Base-by-base conservation (phyloP, 371 early-diverging fungal genomes). In the Mortierella sp. region DNA sequence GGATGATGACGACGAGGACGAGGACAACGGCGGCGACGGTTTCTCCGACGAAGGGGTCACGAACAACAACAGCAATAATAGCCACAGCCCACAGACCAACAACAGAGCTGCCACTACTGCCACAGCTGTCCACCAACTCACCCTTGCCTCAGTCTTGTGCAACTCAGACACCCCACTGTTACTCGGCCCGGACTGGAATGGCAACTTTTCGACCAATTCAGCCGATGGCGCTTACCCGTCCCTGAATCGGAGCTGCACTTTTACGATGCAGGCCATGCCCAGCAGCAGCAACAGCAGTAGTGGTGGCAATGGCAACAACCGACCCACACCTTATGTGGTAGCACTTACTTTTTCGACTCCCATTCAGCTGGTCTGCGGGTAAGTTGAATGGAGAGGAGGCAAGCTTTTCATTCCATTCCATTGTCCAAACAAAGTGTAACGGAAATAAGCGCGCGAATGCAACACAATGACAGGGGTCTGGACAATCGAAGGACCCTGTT, bases 341-440 rank as follows among this genome's bases (percentile, higher is more conserved):
- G 82, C 82, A 37, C 43, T 86, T 67, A 77, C 69, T 59, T 86
- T 86, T 70, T 64, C 75, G 19, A 72, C 77, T 9, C 75, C 79
- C 19, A 72, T 86, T 40, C 80, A 80, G 73, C 59, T 86, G 57
- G 77, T 86, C 70, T 86, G 86, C 77, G 86, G 86, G 86, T 86
- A 82, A 64, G 78, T 61, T 31, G 37, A 34, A 64, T 64, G 64
- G 64, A 37, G 54, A 37, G 8, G 9, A 69, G 44, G 44, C 6
- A 69, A 2, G 3, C 24, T n/a, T 21, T 53, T 24, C 53, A 24
- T 53, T 53, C 24, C 24, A 21, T 53, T 53, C 48, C 48, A 24
- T 19, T 19, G 64, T 19, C 8, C 64, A 64, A 64, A 31, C 28
- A 21, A 59, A 37, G 64, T 37, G 24, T 64, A 64, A 37, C 37